Conservation (phyloP, 2,329 filamentous ascomycete species). For the Fusarium nurragi region DNA sequence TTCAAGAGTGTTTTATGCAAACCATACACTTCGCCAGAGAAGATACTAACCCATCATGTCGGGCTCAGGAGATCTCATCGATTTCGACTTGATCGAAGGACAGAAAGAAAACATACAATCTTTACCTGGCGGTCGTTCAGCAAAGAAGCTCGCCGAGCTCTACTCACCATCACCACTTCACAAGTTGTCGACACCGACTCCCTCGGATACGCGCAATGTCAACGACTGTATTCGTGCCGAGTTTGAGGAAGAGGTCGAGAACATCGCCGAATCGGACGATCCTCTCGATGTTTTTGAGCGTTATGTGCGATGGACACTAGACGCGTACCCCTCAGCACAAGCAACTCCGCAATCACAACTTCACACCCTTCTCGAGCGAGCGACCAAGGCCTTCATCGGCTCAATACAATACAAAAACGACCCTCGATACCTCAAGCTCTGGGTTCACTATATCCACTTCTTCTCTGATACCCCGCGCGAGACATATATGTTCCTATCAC, state of each 20-base stretch:
- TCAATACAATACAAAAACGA: slow-evolving; percentile 93
- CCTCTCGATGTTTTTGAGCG: slow-evolving; percentile 95
- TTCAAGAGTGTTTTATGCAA: slow-evolving; percentile 18
- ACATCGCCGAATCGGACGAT: slow-evolving; percentile 87
- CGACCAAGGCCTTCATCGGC: slow-evolving; percentile 88
- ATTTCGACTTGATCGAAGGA: slow-evolving; percentile 92
- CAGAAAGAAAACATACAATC: slow-evolving; percentile 99
- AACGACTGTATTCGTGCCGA: slow-evolving; percentile 83
- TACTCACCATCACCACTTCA: slow-evolving; percentile 75
- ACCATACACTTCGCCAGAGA: slow-evolving; percentile 28
- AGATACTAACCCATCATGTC: slow-evolving; percentile 55
- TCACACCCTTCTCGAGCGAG: slow-evolving; percentile 87
- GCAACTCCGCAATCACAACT: slow-evolving; percentile 92
- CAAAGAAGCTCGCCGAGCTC: slow-evolving; percentile 84
- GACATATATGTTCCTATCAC: slow-evolving; percentile 88
- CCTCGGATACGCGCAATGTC: slow-evolving; percentile 76
- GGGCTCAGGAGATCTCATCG: slow-evolving; percentile 63
- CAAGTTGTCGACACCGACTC: slow-evolving; percentile 69
- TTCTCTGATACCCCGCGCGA: slow-evolving; percentile 95
- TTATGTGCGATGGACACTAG: slow-evolving; percentile 96
- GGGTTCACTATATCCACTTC: slow-evolving; percentile 92
- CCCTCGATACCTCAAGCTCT: slow-evolving; percentile 89
- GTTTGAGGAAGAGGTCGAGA: slow-evolving; percentile 84
- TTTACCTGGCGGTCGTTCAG: slow-evolving; percentile 86
- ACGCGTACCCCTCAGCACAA: slow-evolving; percentile 93